These are phyloP conservation scores for Mortierella hygrophila DNA, from an alignment of 192 early-diverging fungal species.

Conservation along the genomic window DNA sequence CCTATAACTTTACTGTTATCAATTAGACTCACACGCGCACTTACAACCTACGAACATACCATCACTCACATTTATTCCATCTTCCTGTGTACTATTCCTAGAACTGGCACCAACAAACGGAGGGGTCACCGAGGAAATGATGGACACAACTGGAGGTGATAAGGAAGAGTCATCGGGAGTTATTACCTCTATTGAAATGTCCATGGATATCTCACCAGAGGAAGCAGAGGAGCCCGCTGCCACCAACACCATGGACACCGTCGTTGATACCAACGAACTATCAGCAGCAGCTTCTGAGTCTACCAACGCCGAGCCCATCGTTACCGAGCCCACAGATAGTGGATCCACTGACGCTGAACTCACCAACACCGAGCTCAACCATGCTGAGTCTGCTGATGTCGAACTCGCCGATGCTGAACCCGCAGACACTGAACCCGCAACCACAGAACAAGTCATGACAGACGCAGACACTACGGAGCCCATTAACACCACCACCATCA, in stretches of 20 bases:
- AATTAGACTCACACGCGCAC: background rate
- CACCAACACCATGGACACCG: background rate
- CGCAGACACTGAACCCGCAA: background rate
- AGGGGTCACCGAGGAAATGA: background rate
- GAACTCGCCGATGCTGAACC: background rate
- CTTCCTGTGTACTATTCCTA: background rate
- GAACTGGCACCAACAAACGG: conserved; percentile 8
- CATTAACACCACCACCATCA: background rate
- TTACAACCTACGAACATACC: too few relatives aligned
- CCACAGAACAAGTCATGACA: background rate
- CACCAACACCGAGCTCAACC: too few relatives aligned
- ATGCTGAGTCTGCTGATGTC: background rate
- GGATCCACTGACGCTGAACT: background rate
- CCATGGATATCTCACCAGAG: conserved; percentile 3
- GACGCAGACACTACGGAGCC: background rate
- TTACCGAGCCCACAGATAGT: background rate
- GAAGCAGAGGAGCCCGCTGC: background rate
- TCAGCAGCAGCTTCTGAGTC: background rate
- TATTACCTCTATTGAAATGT: background rate
- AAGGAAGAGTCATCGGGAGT: background rate
- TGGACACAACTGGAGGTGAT: background rate
- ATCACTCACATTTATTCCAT: background rate
- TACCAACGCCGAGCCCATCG: background rate
- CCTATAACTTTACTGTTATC: background rate
- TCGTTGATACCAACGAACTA: background rate